Conservation (phyloP, 257 asterid genomes). For the Solanum appendiculatum region DNA sequence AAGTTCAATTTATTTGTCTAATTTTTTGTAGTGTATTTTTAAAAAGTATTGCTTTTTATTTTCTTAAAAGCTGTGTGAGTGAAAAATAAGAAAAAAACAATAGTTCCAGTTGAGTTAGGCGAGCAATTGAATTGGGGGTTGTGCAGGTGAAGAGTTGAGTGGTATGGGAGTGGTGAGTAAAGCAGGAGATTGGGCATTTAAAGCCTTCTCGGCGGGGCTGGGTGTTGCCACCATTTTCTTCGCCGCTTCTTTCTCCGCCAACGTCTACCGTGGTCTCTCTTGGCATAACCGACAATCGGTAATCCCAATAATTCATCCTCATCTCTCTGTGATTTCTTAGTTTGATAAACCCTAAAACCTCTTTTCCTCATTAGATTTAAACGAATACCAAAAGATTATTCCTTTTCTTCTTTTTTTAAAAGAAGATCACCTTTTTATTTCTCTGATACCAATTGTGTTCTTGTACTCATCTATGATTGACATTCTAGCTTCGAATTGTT, state of each 20-base stretch:
- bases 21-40: no score
- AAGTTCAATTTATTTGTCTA: background rate
- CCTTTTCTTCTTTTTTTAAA: background rate
- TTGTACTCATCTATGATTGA: background rate
- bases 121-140: background rate
- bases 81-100: background rate
- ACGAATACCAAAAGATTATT: background rate
- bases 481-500: background rate
- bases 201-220: constrained; percentile 71
- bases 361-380: background rate
- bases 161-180: constrained; percentile 16
- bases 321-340: background rate
- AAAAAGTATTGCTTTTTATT: background rate
- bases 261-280: constrained; percentile 82
- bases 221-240: constrained; percentile 66
- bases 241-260: constrained; percentile 62
- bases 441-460: background rate
- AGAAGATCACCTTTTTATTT: background rate
- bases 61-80: background rate
- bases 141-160: background rate
- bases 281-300: constrained; percentile 84
- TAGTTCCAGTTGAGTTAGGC: background rate
- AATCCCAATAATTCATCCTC: background rate
- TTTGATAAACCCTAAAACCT: background rate
- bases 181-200: constrained; percentile 70